These are phyloP conservation scores for Polyporus arcularius DNA, from an alignment of 768 basidiomycete genomes.

Conservation along the genomic window DNA sequence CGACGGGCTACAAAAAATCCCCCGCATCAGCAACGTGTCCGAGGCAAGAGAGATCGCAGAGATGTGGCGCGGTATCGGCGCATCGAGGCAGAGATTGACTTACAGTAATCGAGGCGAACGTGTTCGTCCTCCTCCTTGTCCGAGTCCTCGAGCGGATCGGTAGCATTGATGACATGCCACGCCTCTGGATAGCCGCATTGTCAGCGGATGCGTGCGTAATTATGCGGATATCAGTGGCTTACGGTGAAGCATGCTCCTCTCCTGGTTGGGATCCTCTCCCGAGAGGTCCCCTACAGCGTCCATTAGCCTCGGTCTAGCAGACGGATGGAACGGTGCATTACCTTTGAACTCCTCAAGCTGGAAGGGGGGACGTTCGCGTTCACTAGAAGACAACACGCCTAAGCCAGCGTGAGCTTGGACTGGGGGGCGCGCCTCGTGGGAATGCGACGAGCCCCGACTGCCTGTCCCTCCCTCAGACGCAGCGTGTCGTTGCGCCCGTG, in stretches of 20 bases:
- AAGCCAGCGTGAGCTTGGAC: conserved; percentile 1
- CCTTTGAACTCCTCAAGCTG: conserved; percentile 14
- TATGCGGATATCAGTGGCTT: conserved; percentile 4
- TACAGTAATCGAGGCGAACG: conserved; percentile 65
- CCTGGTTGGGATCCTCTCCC: conserved; percentile 27
- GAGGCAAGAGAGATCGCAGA: neutral
- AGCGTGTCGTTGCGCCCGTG: conserved; percentile 19
- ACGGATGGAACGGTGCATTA: neutral
- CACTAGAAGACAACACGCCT: conserved; percentile 5
- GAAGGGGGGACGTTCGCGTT: conserved; percentile 4
- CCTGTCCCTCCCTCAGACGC: conserved; percentile 17
- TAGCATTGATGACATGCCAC: conserved; percentile 63
- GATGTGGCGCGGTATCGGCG: neutral
- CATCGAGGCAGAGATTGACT: conserved; percentile 26
- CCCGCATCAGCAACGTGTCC: neutral
- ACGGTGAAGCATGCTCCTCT: conserved; percentile 51
- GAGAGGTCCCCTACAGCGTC: conserved; percentile 1
- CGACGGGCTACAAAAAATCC: conserved; percentile 25
- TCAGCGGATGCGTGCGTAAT: neutral
- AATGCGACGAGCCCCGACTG: conserved; percentile 30
- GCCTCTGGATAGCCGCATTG: conserved; percentile 52
- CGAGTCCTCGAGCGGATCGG: conserved; percentile 70
- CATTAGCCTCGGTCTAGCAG: neutral
- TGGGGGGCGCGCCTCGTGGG: conserved; percentile 23
- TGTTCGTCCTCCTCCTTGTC: conserved; percentile 75